Percentiles rank a stretch among this genome's conserved stretches.
Conservation (phyloP, 1,284 basidiomycete genomes). For the Rhodotorula mucilaginosa region DNA sequence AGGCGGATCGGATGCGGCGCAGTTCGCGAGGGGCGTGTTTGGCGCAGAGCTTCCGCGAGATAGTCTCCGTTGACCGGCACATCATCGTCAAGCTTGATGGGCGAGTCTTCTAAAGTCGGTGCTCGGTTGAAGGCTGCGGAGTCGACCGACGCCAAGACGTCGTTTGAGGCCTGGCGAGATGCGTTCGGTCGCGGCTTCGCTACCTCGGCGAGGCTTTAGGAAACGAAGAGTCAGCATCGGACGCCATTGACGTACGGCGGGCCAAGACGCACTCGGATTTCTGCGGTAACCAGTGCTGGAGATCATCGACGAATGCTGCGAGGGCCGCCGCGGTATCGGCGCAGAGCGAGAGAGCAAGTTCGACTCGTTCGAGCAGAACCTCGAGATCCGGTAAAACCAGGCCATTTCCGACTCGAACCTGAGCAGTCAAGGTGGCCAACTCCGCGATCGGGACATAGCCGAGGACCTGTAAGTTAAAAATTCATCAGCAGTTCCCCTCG, state of each 20-base stretch:
- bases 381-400: slow-evolving; percentile 30
- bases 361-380: slow-evolving; percentile 23
- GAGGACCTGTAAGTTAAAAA: slow-evolving; percentile 3
- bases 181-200: background rate
- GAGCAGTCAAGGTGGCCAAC: slow-evolving; percentile 1
- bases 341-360: slow-evolving; percentile 48
- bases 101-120: slow-evolving; percentile 63
- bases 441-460: slow-evolving; percentile 24
- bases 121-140: slow-evolving; percentile 73
- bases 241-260: no score
- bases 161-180: background rate
- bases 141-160: slow-evolving; percentile 65
- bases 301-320: slow-evolving; percentile 46
- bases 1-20: background rate
- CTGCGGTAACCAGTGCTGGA: slow-evolving; percentile 22
- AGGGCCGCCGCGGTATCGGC: slow-evolving; percentile 51
- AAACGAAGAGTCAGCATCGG: background rate
- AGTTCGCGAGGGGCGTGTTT: background rate
- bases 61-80: slow-evolving; percentile 84
- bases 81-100: slow-evolving; percentile 89
- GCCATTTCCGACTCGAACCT: slow-evolving; percentile 23
- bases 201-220: background rate
- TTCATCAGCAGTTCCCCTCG: no score
- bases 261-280: background rate
- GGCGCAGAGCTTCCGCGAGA: slow-evolving; percentile 60